phyloP scores from a whole-genome alignment of 257 asterid species.

The Solanum corneliomulleri region DNA sequence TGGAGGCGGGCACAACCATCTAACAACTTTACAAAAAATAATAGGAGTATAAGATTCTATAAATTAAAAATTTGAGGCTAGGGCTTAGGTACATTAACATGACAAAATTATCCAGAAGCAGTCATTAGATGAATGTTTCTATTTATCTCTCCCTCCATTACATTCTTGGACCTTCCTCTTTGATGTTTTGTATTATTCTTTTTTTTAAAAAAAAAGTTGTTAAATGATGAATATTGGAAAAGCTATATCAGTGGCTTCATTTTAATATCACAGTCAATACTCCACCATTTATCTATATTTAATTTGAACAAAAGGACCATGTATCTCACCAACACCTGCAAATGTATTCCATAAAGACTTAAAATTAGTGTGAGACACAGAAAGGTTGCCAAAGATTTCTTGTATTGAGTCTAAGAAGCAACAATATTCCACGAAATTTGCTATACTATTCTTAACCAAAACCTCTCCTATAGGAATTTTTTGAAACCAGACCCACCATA shows the following conservation, averaged over 20 bases:
- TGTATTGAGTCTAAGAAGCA: background rate
- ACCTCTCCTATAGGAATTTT: background rate
- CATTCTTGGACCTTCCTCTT: background rate
- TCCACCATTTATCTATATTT: too few relatives aligned
- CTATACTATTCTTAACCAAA: background rate
- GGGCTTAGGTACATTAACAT: background rate
- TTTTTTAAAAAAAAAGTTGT: too few relatives aligned
- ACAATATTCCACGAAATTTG: too few relatives aligned
- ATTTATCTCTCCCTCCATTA: background rate
- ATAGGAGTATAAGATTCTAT: background rate
- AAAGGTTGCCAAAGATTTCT: background rate
- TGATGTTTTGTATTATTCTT: too few relatives aligned
- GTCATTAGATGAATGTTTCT: too few relatives aligned
- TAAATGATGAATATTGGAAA: background rate
- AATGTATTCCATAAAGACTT: background rate
- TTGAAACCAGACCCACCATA: too few relatives aligned
- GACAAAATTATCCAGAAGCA: background rate
- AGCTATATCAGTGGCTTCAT: too few relatives aligned
- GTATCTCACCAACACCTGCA: background rate
- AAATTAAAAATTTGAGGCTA: background rate
- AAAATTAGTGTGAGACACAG: too few relatives aligned
- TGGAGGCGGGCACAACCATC: background rate
- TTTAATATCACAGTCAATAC: too few relatives aligned
- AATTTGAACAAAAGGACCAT: background rate
- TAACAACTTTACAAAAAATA: background rate